These are phyloP conservation scores for Nymphaea thermarum DNA, from an alignment of 164 flowering plant genomes.

Conservation along the genomic window DNA sequence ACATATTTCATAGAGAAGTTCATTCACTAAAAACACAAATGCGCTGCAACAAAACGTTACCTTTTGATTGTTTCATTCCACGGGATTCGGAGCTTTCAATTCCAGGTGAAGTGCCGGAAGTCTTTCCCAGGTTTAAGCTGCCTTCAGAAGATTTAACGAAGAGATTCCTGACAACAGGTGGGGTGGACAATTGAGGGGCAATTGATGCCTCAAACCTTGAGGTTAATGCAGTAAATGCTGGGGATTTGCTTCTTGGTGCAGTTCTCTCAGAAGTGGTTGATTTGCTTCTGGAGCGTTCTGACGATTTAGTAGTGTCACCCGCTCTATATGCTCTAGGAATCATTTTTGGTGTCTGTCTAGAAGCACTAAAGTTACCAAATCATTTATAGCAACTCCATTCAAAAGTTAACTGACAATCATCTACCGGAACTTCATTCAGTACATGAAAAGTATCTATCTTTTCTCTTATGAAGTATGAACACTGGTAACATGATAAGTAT, in stretches of 20 bases:
- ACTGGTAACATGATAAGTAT: not conserved
- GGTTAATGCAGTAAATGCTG: constrained; percentile 13
- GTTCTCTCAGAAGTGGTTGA: constrained; percentile 22
- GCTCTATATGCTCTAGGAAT: constrained; percentile 17
- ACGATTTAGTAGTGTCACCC: constrained; percentile 16
- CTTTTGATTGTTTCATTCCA: constrained; percentile 1
- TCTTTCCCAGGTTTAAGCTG: constrained; percentile 11
- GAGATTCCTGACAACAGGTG: constrained; percentile 20
- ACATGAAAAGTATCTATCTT: not conserved
- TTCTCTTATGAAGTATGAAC: not conserved
- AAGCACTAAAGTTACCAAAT: not conserved
- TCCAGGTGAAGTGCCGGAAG: constrained; percentile 7
- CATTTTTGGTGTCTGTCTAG: constrained; percentile 24
- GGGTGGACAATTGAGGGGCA: constrained; percentile 16
- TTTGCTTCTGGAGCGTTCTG: constrained; percentile 23
- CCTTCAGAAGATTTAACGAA: constrained; percentile 19
- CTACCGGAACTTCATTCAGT: no score
- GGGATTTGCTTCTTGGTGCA: constrained; percentile 10
- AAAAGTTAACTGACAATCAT: not conserved
- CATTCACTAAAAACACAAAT: not conserved
- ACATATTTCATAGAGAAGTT: not conserved
- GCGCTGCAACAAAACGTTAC: not conserved
- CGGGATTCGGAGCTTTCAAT: not conserved
- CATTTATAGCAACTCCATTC: not conserved
- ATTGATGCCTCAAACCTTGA: constrained; percentile 13